These are phyloP conservation scores for Albophoma yamanashiensis DNA, from an alignment of 2,329 filamentous ascomycete species.

Conservation along the genomic window DNA sequence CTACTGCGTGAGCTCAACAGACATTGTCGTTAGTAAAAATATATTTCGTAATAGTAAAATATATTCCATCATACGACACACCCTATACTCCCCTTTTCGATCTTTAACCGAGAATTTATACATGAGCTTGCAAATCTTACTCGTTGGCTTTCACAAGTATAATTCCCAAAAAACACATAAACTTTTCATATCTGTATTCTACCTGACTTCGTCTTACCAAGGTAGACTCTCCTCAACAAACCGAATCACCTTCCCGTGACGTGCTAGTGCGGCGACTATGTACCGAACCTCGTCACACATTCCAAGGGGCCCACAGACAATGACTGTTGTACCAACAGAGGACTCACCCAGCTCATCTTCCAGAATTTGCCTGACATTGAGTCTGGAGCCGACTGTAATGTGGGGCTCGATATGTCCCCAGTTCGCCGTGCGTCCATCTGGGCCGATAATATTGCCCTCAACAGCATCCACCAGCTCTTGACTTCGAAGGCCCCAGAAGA, in stretches of 20 bases:
- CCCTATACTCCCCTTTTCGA: no score
- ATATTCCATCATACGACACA: no score
- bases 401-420: constrained; percentile 18
- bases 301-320: constrained; percentile 16
- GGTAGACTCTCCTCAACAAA: constrained; percentile 12
- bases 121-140: no score
- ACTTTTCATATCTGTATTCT: not conserved
- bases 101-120: no score
- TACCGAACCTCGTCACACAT: constrained; percentile 20
- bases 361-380: constrained; percentile 14
- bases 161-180: not conserved
- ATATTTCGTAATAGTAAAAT: no score
- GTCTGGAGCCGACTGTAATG: constrained; percentile 15
- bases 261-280: constrained; percentile 11
- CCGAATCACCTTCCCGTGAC: constrained; percentile 12
- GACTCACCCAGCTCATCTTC: constrained; percentile 11
- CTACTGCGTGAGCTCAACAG: no score
- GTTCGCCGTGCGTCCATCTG: not conserved
- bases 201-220: not conserved
- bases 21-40: no score
- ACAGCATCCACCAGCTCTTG: constrained; percentile 14
- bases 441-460: constrained; percentile 11
- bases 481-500: constrained; percentile 18
- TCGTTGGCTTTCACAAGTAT: not conserved
- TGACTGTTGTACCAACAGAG: constrained; percentile 13